phyloP scores from a whole-genome alignment of 169 alveolate genomes.

The Theileria parva region DNA sequence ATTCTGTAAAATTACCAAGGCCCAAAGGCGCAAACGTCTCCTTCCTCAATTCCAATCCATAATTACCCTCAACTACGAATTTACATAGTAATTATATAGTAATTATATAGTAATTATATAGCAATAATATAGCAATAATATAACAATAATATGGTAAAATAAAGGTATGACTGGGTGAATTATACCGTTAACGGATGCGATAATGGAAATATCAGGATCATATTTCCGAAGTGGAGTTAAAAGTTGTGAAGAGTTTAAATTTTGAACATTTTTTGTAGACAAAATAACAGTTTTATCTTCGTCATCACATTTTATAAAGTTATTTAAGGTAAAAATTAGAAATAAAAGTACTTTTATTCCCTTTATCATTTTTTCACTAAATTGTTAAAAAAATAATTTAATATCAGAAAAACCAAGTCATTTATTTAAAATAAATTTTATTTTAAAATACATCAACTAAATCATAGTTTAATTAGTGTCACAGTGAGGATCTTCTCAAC shows the following conservation, averaged over 20 bases:
- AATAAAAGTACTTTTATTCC: neutral
- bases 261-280: conserved; percentile 9
- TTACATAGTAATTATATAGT: neutral
- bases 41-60: neutral
- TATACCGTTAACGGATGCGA: conserved; percentile 24
- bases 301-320: conserved; percentile 3
- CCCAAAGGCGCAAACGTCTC: neutral
- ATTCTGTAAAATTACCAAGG: neutral
- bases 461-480: too few species aligned
- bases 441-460: too few species aligned
- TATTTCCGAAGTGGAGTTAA: neutral
- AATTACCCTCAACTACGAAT: neutral
- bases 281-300: conserved; percentile 1
- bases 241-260: neutral
- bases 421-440: neutral
- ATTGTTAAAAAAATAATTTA: neutral
- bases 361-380: neutral
- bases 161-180: neutral
- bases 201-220: conserved; percentile 1
- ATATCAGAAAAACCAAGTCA: neutral
- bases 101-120: neutral
- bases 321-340: neutral
- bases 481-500: too few species aligned
- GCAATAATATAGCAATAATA: neutral
- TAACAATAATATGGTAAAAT: neutral